phyloP scores from a whole-genome alignment of 331 rosid species.

The Pyracantha coccinea region DNA sequence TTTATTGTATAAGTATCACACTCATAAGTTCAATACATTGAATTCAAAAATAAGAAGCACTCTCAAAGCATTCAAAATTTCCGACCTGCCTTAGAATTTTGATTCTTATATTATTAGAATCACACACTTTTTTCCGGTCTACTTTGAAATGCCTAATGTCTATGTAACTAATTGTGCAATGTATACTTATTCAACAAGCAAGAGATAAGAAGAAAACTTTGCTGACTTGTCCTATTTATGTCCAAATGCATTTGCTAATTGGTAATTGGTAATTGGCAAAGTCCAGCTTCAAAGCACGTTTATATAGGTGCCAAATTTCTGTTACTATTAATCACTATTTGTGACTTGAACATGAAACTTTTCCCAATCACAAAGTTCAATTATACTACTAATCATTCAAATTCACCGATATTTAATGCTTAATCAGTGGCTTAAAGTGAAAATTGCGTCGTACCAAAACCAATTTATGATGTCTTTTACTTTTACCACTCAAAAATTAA shows the following conservation, averaged over 20 bases:
- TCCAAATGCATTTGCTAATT: not conserved
- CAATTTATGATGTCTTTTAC: not conserved
- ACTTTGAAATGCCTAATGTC: too few relatives aligned
- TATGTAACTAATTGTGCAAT: not conserved
- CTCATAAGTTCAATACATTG: too few relatives aligned
- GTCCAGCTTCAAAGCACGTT: not conserved
- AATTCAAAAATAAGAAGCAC: too few relatives aligned
- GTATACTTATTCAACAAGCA: not conserved
- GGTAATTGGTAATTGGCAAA: not conserved
- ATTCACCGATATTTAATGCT: not conserved
- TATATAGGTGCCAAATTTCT: not conserved
- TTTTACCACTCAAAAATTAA: not conserved
- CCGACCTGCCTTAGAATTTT: too few relatives aligned
- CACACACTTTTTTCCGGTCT: too few relatives aligned
- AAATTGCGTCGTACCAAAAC: not conserved
- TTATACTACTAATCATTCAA: not conserved
- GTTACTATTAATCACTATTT: too few relatives aligned
- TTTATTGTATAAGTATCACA: too few relatives aligned
- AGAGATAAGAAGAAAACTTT: not conserved
- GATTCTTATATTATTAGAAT: too few relatives aligned
- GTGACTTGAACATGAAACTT: not conserved
- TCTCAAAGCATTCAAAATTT: too few relatives aligned
- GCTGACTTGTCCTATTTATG: not conserved
- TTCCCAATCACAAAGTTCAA: slow-evolving; percentile 1
- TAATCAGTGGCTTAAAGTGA: slow-evolving; percentile 14